These are phyloP conservation scores for Zymoseptoria pseudotritici DNA, from an alignment of 2,329 filamentous ascomycete genomes.

Conservation along the genomic window DNA sequence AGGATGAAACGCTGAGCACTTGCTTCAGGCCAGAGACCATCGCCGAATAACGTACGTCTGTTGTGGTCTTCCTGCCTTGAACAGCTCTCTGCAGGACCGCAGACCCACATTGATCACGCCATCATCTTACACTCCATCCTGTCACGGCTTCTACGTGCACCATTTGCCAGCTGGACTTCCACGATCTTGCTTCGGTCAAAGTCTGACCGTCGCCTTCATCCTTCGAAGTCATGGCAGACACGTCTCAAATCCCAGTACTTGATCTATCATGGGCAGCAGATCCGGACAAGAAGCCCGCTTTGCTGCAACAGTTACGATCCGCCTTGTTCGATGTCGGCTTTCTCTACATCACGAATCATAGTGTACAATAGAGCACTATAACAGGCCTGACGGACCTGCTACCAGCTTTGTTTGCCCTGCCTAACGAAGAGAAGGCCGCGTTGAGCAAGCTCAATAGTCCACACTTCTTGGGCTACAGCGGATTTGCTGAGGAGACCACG, in stretches of 20 bases:
- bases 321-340: constrained; percentile 48
- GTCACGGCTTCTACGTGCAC: not conserved
- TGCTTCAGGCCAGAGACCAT: not conserved
- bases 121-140: not conserved
- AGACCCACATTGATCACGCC: not conserved
- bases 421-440: constrained; percentile 31
- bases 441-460: constrained; percentile 47
- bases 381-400: constrained; percentile 35
- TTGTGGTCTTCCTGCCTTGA: not conserved
- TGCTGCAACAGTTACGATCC: constrained; percentile 40
- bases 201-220: not conserved
- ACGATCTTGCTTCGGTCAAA: not conserved
- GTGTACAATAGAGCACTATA: constrained; percentile 33
- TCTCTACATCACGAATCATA: constrained; percentile 47
- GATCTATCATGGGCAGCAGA: constrained; percentile 41
- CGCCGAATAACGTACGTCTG: not conserved
- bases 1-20: not conserved
- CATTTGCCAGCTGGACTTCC: not conserved
- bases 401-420: constrained; percentile 40
- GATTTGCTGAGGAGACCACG: constrained; percentile 49
- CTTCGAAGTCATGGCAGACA: not conserved
- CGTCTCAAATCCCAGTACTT: constrained; percentile 39
- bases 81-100: not conserved
- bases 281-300: constrained; percentile 26
- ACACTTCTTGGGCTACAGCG: constrained; percentile 55